These are phyloP conservation scores for Corchorus capsularis DNA, from an alignment of 345 rosid genomes.

Conservation along the genomic window DNA sequence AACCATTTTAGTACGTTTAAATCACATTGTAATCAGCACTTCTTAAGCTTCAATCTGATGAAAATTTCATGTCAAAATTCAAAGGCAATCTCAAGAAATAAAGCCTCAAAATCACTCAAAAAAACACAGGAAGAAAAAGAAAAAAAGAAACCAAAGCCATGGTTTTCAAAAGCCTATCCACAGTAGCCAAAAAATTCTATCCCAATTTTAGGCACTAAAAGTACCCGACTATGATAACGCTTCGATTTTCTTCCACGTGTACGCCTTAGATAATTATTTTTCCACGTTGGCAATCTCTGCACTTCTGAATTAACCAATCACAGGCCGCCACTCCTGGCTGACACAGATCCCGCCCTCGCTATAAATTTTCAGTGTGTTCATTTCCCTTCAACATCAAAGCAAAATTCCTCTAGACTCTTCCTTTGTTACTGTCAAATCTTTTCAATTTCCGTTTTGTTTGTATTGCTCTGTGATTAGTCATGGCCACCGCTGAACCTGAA, in stretches of 20 bases:
- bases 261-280: constrained; percentile 29
- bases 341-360: constrained; percentile 23
- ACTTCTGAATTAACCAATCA: constrained; percentile 28
- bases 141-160: constrained; percentile 16
- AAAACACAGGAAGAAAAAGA: constrained; percentile 45
- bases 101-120: constrained; percentile 23
- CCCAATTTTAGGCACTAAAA: background rate
- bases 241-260: constrained; percentile 50
- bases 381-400: background rate
- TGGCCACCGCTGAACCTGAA: constrained; percentile 41
- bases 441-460: background rate
- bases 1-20: constrained; percentile 20
- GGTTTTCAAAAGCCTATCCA: background rate
- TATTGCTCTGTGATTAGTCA: constrained; percentile 10
- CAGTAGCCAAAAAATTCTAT: background rate
- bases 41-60: background rate
- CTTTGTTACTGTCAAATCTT: background rate
- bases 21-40: constrained; percentile 27
- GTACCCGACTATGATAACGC: background rate
- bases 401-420: constrained; percentile 6
- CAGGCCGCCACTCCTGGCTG: background rate
- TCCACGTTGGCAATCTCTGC: constrained; percentile 46
- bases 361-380: constrained; percentile 32
- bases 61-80: background rate
- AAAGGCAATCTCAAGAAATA: constrained; percentile 9